A percentile compares a stretch with the other conserved stretches of the same genome.
Evolutionary conservation across 345 rosid species (phyloP).

Genomic region (Salix koriyanagi): DNA sequence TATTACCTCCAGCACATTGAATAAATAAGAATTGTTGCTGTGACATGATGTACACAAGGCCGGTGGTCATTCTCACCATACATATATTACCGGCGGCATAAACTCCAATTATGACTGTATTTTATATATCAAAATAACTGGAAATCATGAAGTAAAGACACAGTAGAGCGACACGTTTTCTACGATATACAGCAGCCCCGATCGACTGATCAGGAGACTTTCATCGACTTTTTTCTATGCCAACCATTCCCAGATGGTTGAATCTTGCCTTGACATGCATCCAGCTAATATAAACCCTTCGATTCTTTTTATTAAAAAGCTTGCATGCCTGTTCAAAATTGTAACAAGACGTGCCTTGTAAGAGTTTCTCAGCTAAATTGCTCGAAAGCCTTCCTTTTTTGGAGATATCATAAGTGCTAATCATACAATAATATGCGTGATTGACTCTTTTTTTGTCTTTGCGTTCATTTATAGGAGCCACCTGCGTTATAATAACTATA

Average conservation of each 20-base stretch:
- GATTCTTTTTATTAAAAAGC: neutral
- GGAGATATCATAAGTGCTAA: neutral
- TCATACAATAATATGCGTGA: neutral
- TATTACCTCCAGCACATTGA: slow-evolving; percentile 7
- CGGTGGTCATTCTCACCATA: slow-evolving; percentile 25
- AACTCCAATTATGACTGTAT: slow-evolving; percentile 9
- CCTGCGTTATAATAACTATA: neutral
- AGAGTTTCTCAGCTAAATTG: neutral
- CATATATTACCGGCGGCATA: slow-evolving; percentile 15
- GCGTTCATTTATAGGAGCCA: neutral
- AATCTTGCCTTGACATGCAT: neutral
- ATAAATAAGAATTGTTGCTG: neutral
- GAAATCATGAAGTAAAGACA: too few relatives aligned
- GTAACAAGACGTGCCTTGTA: slow-evolving; percentile 7
- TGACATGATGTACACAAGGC: neutral
- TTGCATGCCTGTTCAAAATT: neutral
- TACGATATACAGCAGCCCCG: neutral
- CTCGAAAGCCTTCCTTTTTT: neutral
- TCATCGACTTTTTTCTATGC: too few relatives aligned
- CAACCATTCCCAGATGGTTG: too few relatives aligned
- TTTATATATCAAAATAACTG: too few relatives aligned
- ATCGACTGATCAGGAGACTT: too few relatives aligned
- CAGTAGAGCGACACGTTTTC: neutral
- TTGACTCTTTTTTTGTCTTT: neutral
- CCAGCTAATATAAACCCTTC: neutral